Conservation (phyloP, 768 basidiomycete species). For the Termitomyces sp. region DNA sequence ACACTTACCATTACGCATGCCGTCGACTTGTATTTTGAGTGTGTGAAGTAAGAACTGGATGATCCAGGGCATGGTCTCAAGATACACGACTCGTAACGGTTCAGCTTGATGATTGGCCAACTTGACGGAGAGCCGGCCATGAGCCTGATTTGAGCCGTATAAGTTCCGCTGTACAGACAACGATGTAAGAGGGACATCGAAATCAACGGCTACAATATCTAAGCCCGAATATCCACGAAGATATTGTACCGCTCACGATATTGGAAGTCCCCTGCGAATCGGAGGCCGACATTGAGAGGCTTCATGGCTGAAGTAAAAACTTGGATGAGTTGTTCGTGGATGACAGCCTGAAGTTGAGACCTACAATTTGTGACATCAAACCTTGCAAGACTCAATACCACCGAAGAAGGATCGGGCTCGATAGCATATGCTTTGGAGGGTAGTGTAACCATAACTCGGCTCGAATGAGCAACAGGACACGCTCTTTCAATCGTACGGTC, state of each 20-base stretch:
- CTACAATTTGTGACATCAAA: conserved; percentile 49
- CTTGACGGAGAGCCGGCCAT: conserved; percentile 64
- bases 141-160: conserved; percentile 69
- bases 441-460: conserved; percentile 45
- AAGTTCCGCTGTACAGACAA: conserved; percentile 67
- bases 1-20: conserved; percentile 38
- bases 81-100: conserved; percentile 53
- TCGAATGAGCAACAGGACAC: conserved; percentile 69
- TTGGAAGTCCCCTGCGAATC: conserved; percentile 54
- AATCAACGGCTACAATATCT: conserved; percentile 27
- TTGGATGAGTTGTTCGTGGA: conserved; percentile 7
- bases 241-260: conserved; percentile 45
- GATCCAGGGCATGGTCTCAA: conserved; percentile 94
- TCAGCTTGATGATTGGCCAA: conserved; percentile 54
- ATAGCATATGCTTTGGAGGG: conserved; percentile 44
- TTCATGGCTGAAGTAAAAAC: conserved; percentile 25
- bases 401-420: conserved; percentile 43
- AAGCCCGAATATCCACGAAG: neutral
- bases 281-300: conserved; percentile 53
- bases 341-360: conserved; percentile 11
- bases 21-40: conserved; percentile 46
- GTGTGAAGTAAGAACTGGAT: conserved; percentile 87
- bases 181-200: conserved; percentile 39
- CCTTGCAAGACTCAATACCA: conserved; percentile 29
- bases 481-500: conserved; percentile 54